These are phyloP conservation scores for Geotrichum klebahnii DNA, from an alignment of 1,139 yeast genomes.

Conservation along the genomic window DNA sequence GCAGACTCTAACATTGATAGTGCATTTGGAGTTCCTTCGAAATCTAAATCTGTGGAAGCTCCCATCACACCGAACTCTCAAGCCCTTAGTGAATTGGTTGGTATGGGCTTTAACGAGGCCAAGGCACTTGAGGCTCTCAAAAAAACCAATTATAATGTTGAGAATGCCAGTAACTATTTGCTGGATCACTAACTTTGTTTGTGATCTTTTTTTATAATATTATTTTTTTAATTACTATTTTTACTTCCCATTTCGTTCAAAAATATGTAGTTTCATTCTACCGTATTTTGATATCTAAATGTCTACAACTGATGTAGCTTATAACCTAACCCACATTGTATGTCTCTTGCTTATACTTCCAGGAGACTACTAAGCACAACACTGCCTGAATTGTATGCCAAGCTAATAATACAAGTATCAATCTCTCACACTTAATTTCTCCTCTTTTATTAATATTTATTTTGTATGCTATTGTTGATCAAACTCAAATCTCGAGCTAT, in stretches of 20 bases:
- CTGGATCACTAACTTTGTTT: constrained; percentile 59
- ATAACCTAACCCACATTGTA: too few species aligned
- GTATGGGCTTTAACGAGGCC: constrained; percentile 79
- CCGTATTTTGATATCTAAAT: too few species aligned
- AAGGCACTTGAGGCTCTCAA: constrained; percentile 67
- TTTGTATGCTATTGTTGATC: not conserved
- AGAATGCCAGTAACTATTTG: constrained; percentile 77
- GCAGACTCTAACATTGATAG: too few species aligned
- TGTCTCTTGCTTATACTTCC: too few species aligned
- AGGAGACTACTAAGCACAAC: too few species aligned
- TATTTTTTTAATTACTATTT: constrained; percentile 1
- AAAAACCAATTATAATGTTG: constrained; percentile 67
- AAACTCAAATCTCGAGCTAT: not conserved
- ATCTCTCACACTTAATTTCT: not conserved
- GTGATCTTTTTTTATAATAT: not conserved
- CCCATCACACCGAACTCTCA: constrained; percentile 20
- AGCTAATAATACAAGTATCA: not conserved
- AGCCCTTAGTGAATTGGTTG: constrained; percentile 63
- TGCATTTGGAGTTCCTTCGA: constrained; percentile 29
- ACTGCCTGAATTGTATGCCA: not conserved
- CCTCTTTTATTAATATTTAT: not conserved
- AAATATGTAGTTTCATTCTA: too few species aligned
- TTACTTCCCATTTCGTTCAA: not conserved
- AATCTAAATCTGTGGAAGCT: constrained; percentile 14
- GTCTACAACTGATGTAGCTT: too few species aligned